These are phyloP conservation scores for Lodderomyces parapsilosis DNA, from an alignment of 1,139 yeast species.

Conservation along the genomic window DNA sequence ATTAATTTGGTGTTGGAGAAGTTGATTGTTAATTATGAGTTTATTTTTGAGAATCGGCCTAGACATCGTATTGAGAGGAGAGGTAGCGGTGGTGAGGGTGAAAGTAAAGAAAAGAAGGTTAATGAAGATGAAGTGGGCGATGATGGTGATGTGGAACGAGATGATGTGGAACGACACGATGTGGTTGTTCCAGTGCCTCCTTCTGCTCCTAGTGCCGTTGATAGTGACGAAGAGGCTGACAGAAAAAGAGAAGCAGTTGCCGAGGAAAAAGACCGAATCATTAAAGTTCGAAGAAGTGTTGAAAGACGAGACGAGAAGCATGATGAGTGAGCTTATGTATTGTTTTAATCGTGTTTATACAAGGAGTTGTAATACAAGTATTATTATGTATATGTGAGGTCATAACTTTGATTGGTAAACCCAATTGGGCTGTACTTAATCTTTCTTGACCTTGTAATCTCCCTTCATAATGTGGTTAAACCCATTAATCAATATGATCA, in stretches of 20 bases:
- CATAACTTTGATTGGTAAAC: no score
- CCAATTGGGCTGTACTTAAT: neutral
- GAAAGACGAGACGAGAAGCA: neutral
- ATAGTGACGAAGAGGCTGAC: neutral
- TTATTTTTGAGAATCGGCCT: constrained; percentile 29
- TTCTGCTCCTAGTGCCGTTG: neutral
- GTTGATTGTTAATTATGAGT: constrained; percentile 42
- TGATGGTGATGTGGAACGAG: neutral
- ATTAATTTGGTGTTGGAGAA: constrained; percentile 56
- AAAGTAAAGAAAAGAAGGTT: neutral
- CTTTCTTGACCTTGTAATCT: neutral
- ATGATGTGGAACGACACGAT: no score
- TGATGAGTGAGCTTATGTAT: neutral
- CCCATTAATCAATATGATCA: constrained; percentile 50
- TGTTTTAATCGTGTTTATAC: constrained; percentile 1
- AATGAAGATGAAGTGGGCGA: neutral
- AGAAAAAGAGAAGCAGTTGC: neutral
- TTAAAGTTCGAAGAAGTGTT: neutral
- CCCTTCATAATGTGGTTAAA: constrained; percentile 1
- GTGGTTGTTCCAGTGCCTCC: neutral
- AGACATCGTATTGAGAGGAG: neutral
- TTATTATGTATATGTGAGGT: neutral
- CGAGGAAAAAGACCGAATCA: neutral
- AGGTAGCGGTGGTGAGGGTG: neutral
- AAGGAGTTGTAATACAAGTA: neutral